Base-by-base conservation (phyloP, 2,329 filamentous ascomycete genomes). In the Dothideomycetes sp. region DNA sequence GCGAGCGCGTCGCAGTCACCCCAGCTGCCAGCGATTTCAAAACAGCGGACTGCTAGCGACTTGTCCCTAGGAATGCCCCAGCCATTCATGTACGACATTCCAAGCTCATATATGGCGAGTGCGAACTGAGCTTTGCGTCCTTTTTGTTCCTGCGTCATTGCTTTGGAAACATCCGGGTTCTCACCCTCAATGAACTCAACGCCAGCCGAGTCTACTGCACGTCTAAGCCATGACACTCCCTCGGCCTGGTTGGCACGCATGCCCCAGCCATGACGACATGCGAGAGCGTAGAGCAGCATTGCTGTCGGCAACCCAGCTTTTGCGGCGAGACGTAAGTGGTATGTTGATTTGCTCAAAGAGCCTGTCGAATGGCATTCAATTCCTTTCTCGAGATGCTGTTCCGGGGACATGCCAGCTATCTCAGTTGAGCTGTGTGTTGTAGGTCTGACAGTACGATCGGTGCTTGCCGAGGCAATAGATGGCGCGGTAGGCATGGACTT, bases 21-120 rank as follows among this genome's bases (percentile, higher is more conserved):
- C 91, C 91, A 98, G 49, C 76, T 82, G 38, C 85, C 89, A 29
- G 91, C 91, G 52, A 96, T 94, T 61, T 98, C 91, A 58, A 95
- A 98, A 59, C 91, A 98, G 39, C 87, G 76, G 53, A 98, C 64
- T 0, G 87, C 91, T 45, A 96, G 72, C 4, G 75, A 65, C 59
- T 91, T 94, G 58, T 98, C 91, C 62, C 94, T 87, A 51, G 89
- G 79, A 27, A 94, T 93, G 12, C 91, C 91, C 91, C 91, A 98
- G 4, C 91, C 91, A 53, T 98, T 95, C 78, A 95, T 87, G 58
- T 96, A 89, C 57, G 86, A 94, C 18, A 95, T 87, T 3, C 91
- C 91, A 17, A 98, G 71, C 64, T 98, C 91, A 53, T 98, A 98
- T 40, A 96, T 88, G 53, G 87, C 91, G 31, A 96, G 71, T 1